A percentile compares a stretch with the other conserved stretches of the same genome.
These are phyloP conservation scores for Penicillium longicatenatum DNA, from an alignment of 495 filamentous ascomycete species.

Conservation along the genomic window DNA sequence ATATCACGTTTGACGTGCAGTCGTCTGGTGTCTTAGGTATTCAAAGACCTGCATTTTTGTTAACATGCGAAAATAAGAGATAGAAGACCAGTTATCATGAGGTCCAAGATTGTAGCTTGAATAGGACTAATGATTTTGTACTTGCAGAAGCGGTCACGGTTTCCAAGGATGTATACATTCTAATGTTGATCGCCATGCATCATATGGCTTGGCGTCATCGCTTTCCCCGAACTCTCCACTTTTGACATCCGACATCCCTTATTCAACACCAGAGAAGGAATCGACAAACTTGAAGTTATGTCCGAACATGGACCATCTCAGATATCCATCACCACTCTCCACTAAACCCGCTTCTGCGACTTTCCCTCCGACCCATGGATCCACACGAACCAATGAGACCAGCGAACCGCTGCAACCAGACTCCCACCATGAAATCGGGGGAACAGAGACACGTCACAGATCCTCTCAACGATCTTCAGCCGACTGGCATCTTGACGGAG, in stretches of 20 bases:
- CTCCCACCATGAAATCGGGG: background rate
- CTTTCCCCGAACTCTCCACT: background rate
- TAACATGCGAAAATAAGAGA: too few species aligned
- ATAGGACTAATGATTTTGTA: too few species aligned
- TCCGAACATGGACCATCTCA: constrained; percentile 28
- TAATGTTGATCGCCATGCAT: background rate
- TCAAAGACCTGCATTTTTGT: too few species aligned
- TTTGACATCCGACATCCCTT: background rate
- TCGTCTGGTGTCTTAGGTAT: too few species aligned
- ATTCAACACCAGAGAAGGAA: background rate
- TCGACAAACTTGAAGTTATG: constrained; percentile 1
- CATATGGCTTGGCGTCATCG: constrained; percentile 6
- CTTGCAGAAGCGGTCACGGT: too few species aligned
- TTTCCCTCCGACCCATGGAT: constrained; percentile 34
- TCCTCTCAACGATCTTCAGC: constrained; percentile 2
- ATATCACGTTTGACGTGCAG: background rate
- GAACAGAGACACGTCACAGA: background rate
- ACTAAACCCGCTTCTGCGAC: constrained; percentile 16
- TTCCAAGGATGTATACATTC: too few species aligned
- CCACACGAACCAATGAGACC: constrained; percentile 16
- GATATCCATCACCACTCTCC: constrained; percentile 13
- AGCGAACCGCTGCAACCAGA: constrained; percentile 12
- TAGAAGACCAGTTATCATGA: too few species aligned
- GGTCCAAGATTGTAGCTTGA: too few species aligned
- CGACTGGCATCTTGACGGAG: constrained; percentile 24